Percentiles rank a stretch among this genome's conserved stretches.
Conservation (phyloP, 495 filamentous ascomycete genomes). For the Copromyces sp. region DNA sequence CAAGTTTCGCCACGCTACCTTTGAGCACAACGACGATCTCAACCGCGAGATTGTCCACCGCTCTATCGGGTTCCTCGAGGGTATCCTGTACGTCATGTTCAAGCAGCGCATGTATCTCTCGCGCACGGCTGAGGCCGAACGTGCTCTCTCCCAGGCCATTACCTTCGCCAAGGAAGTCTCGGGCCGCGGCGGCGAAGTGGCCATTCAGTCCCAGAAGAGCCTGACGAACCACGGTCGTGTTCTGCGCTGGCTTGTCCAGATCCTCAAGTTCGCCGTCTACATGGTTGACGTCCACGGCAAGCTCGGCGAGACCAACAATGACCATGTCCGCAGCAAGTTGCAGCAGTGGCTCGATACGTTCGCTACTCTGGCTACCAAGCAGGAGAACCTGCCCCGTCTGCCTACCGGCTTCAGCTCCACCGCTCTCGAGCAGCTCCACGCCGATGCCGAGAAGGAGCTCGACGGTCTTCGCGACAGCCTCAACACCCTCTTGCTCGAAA, state of each 20-base stretch:
- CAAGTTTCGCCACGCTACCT: constrained; percentile 49
- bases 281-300: constrained; percentile 51
- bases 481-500: constrained; percentile 27
- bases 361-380: constrained; percentile 18
- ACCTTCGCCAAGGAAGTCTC: constrained; percentile 17
- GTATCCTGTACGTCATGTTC: constrained; percentile 58
- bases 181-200: not conserved
- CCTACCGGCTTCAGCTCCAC: constrained; percentile 44
- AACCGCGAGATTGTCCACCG: constrained; percentile 64
- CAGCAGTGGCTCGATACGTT: constrained; percentile 42
- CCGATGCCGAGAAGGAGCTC: constrained; percentile 35
- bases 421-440: constrained; percentile 30
- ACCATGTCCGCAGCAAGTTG: constrained; percentile 31
- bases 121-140: constrained; percentile 19
- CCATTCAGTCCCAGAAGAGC: constrained; percentile 9
- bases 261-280: constrained; percentile 31
- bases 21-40: constrained; percentile 74
- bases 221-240: constrained; percentile 22
- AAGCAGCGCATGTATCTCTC: constrained; percentile 50
- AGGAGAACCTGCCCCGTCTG: constrained; percentile 41
- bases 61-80: constrained; percentile 73
- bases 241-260: constrained; percentile 32
- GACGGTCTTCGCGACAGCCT: constrained; percentile 36
- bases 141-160: constrained; percentile 11
- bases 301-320: constrained; percentile 42